Conservation (phyloP, 2,329 filamentous ascomycete genomes). For the Volutella citrinella region DNA sequence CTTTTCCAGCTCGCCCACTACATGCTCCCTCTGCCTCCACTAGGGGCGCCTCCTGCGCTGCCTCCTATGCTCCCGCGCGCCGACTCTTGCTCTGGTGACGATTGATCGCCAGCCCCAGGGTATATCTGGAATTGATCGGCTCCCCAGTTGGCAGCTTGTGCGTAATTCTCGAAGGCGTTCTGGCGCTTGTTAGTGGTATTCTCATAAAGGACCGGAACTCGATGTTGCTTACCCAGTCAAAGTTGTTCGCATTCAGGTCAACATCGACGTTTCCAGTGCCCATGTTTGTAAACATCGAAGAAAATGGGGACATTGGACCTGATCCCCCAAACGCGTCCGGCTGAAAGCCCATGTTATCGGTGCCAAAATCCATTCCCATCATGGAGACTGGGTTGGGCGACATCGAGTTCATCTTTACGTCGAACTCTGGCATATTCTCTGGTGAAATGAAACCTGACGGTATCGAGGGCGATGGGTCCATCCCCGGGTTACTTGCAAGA, state of each 20-base stretch:
- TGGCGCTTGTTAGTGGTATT: constrained; percentile 30
- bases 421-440: constrained; percentile 24
- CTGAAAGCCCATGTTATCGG: constrained; percentile 30
- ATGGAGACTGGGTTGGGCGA: constrained; percentile 38
- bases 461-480: constrained; percentile 30
- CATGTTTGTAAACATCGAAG: constrained; percentile 51
- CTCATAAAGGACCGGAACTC: not conserved
- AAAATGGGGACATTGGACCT: constrained; percentile 43
- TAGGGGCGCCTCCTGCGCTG: constrained; percentile 3
- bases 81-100: constrained; percentile 26
- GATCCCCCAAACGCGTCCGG: constrained; percentile 27
- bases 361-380: constrained; percentile 42
- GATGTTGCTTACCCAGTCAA: constrained; percentile 54
- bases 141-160: constrained; percentile 51
- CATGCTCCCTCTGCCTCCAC: no score
- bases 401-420: constrained; percentile 26
- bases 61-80: constrained; percentile 15
- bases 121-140: constrained; percentile 51
- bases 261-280: constrained; percentile 29
- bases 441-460: constrained; percentile 23
- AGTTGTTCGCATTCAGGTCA: constrained; percentile 48
- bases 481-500: constrained; percentile 36
- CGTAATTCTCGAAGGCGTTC: constrained; percentile 56
- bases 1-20: no score
- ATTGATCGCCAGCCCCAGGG: constrained; percentile 35